phyloP scores from a whole-genome alignment of 371 early-diverging fungal genomes.

The Rhizopus delemar region DNA sequence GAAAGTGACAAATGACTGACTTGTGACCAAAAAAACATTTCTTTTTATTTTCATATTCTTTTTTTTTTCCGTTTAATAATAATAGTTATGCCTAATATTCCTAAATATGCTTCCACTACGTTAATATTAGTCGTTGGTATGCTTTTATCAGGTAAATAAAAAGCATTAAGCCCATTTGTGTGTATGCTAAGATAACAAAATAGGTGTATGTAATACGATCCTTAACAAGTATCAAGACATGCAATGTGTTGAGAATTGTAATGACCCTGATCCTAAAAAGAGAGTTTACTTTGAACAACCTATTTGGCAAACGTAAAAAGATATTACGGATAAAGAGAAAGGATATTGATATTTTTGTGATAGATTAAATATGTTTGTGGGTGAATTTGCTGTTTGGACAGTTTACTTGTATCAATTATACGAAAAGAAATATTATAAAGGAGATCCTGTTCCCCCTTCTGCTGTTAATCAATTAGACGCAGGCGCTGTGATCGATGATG shows the following conservation, averaged over 20 bases:
- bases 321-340: background rate
- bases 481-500: constrained; percentile 35
- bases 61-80: background rate
- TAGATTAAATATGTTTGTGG: constrained; percentile 91
- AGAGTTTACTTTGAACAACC: constrained; percentile 91
- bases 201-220: constrained; percentile 77
- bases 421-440: constrained; percentile 14
- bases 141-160: constrained; percentile 71
- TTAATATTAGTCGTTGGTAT: constrained; percentile 67
- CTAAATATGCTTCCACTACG: constrained; percentile 6
- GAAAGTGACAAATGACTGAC: background rate
- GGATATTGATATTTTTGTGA: background rate
- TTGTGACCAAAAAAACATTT: background rate
- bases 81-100: background rate
- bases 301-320: constrained; percentile 85
- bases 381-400: constrained; percentile 69
- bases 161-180: background rate
- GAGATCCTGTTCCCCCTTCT: constrained; percentile 31
- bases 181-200: background rate
- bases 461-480: constrained; percentile 49
- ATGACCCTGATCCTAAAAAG: constrained; percentile 73
- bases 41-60: background rate
- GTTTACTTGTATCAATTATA: constrained; percentile 44
- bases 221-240: constrained; percentile 84
- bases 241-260: constrained; percentile 88